Percentiles rank a stretch among this genome's conserved stretches.
phyloP scores from a whole-genome alignment of 805 yeast species.

The Candida boleticola region DNA sequence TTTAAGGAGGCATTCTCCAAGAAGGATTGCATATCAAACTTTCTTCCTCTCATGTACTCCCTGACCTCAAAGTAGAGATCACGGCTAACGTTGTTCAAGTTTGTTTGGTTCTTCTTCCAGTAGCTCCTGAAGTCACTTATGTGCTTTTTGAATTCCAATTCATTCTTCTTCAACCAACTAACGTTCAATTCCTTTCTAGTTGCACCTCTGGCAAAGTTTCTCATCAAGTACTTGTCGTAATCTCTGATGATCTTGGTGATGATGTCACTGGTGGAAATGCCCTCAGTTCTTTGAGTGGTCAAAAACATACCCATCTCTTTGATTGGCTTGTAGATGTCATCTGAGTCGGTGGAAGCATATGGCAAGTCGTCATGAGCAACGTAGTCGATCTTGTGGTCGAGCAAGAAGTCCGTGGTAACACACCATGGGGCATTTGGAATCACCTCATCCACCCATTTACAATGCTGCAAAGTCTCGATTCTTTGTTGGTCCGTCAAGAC shows the following conservation, averaged over 20 bases:
- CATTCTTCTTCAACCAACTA: slow-evolving; percentile 96
- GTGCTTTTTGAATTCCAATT: slow-evolving; percentile 88
- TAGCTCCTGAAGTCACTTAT: slow-evolving; percentile 83
- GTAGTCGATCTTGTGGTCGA: slow-evolving; percentile 81
- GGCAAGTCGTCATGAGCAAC: slow-evolving; percentile 98
- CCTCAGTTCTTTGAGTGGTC: slow-evolving; percentile 95
- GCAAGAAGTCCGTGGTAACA: slow-evolving; percentile 77
- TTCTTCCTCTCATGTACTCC: slow-evolving; percentile 59
- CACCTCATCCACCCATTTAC: slow-evolving; percentile 98
- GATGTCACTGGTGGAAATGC: slow-evolving; percentile 92
- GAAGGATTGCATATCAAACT: slow-evolving; percentile 26
- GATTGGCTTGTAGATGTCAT: slow-evolving; percentile 90
- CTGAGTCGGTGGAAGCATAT: slow-evolving; percentile 83
- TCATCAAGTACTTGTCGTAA: slow-evolving; percentile 93
- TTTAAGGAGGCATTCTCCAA: slow-evolving; percentile 20
- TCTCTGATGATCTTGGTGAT: slow-evolving; percentile 93
- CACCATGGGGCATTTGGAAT: slow-evolving; percentile 95
- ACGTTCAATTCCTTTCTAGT: slow-evolving; percentile 95
- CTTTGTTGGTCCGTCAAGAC: slow-evolving; percentile 87
- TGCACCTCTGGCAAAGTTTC: slow-evolving; percentile 97
- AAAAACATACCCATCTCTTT: slow-evolving; percentile 88
- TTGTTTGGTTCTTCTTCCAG: slow-evolving; percentile 72
- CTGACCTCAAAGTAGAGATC: slow-evolving; percentile 85
- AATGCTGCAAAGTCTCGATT: slow-evolving; percentile 86
- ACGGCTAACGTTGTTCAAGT: slow-evolving; percentile 67